phyloP scores from a whole-genome alignment of 345 rosid species.

The Reutealis trisperma region DNA sequence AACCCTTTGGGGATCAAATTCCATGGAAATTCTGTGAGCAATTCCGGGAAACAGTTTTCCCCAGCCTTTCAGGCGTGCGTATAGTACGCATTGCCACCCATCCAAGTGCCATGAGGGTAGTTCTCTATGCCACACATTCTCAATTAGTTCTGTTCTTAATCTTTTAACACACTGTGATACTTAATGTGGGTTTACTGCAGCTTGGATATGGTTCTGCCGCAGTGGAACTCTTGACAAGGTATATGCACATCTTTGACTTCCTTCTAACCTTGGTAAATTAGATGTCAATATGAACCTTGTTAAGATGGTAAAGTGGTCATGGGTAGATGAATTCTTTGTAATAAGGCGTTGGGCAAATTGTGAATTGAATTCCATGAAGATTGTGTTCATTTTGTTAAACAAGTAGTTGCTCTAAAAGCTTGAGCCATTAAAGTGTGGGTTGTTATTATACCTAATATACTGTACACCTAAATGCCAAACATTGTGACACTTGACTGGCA shows the following conservation, averaged over 20 bases:
- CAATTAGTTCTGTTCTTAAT: constrained; percentile 11
- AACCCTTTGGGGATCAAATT: constrained; percentile 94
- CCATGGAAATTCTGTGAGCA: constrained; percentile 99
- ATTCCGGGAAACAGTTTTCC: constrained; percentile 76
- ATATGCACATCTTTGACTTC: constrained; percentile 19
- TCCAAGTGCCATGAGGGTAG: constrained; percentile 94
- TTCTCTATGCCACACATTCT: constrained; percentile 1
- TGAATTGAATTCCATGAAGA: not conserved
- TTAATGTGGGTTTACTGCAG: constrained; percentile 44
- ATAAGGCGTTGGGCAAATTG: not conserved
- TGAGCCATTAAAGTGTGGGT: not conserved
- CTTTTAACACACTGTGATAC: constrained; percentile 24
- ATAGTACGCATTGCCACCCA: constrained; percentile 97
- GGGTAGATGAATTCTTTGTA: not conserved
- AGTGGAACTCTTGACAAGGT: constrained; percentile 87
- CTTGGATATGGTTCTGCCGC: constrained; percentile 98
- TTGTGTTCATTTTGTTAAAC: not conserved
- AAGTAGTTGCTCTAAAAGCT: not conserved
- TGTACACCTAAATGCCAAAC: not conserved
- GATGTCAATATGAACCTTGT: constrained; percentile 2
- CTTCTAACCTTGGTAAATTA: not conserved
- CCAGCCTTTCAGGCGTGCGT: constrained; percentile 94
- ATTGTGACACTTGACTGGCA: not conserved
- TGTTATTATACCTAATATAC: not conserved
- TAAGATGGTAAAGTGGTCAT: not conserved